Evolutionary conservation across 805 yeast species (phyloP), one percentile per base, ranked within the genome.

Genomic region (Candida peoriensis): DNA sequence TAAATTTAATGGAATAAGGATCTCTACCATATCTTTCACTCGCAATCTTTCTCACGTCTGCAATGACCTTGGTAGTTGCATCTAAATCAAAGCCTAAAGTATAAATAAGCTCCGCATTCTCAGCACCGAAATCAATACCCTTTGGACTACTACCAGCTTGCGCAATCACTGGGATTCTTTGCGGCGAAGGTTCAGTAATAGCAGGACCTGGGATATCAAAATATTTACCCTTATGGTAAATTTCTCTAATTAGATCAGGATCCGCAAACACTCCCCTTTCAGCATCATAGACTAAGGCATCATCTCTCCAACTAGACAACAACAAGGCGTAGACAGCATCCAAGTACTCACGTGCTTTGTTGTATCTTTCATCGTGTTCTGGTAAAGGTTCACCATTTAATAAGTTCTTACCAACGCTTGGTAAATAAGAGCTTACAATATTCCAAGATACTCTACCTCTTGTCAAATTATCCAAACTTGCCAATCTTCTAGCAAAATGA

Each of bases 401-500:
- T 22, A 62, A 43, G 36, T 64, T 61, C 38, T 59, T 49, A 8
- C 70, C 61, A 5, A 70, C 68, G 44, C 64, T 54, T 33, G 66
- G 68, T 34, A 66, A 47, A 31, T 66, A 64, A 5, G 68, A 60
- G 8, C 67, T 56, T 20, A 66, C 72, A 15, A 66, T 58, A 41
- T 66, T 66, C 72, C 72, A 66, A 19, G 70, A 70, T 32, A 66
- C 47, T 41, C 72, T 54, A 12, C 72, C 72, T 12, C 52, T 51
- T 11, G 68, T 58, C 30, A 66, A 54, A 28, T 64, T 63, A 41
- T 66, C 72, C 32, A 66, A 50, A 1, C 72, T 64, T 8, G 68
- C 65, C 27, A 65, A 41, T 28, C 70, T 51, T 44, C 70, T 50
- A 12, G 67, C 62, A 30, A 65, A 54, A 43, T 59, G 66, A 31